A percentile compares a stretch with the other conserved stretches of the same genome.
phyloP scores from a whole-genome alignment of 2,329 filamentous ascomycete genomes.

The Amauroascus niger region DNA sequence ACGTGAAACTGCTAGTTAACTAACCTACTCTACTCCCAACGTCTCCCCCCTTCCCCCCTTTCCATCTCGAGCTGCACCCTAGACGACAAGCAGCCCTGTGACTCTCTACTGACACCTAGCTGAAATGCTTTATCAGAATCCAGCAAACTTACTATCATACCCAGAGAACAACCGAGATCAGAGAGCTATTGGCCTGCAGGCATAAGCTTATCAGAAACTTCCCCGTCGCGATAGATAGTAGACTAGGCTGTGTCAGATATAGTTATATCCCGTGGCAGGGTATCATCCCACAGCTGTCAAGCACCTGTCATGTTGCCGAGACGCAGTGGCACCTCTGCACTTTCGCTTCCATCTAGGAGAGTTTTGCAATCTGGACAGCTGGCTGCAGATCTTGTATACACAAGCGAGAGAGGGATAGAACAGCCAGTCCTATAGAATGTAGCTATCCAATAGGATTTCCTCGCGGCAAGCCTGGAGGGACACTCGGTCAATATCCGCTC shows the following conservation, averaged over 20 bases:
- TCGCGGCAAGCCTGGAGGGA: neutral
- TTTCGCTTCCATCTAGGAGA: neutral
- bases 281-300: neutral
- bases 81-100: too few relatives aligned
- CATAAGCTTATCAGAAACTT: too few relatives aligned
- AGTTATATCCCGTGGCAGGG: neutral
- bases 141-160: too few relatives aligned
- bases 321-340: neutral
- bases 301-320: neutral
- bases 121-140: too few relatives aligned
- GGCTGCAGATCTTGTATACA: neutral
- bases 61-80: too few relatives aligned
- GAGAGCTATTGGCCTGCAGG: too few relatives aligned
- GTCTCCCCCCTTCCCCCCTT: too few relatives aligned
- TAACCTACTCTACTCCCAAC: too few relatives aligned
- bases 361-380: neutral
- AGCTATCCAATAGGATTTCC: neutral
- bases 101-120: neutral
- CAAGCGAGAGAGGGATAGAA: neutral
- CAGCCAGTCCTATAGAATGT: neutral
- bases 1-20: neutral
- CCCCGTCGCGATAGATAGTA: too few relatives aligned
- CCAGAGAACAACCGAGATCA: too few relatives aligned
- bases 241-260: too few relatives aligned
- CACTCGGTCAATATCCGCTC: neutral